phyloP scores from a whole-genome alignment of 2,329 filamentous ascomycete genomes.

The Talaromyces amestolkiae region DNA sequence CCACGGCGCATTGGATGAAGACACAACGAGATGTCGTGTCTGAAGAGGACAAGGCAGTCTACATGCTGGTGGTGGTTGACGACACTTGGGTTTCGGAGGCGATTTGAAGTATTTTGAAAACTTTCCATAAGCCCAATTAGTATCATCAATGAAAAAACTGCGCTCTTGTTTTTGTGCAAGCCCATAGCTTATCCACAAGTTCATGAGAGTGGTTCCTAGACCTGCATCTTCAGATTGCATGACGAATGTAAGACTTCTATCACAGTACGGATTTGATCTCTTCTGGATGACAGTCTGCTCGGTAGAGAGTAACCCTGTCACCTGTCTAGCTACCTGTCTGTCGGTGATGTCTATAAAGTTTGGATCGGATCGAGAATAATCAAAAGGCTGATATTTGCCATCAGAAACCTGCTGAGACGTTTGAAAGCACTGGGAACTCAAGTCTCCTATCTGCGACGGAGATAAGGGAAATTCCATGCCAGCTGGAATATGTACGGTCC shows the following conservation, averaged over 20 bases:
- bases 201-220: constrained; percentile 72
- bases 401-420: constrained; percentile 59
- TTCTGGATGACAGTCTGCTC: constrained; percentile 20
- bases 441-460: constrained; percentile 64
- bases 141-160: constrained; percentile 81
- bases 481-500: constrained; percentile 78
- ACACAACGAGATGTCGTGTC: constrained; percentile 72
- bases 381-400: constrained; percentile 44
- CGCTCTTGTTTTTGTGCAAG: constrained; percentile 71
- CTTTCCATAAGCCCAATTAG: constrained; percentile 75
- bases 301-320: constrained; percentile 27
- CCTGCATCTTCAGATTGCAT: constrained; percentile 73
- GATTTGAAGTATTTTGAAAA: constrained; percentile 70
- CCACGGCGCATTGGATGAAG: constrained; percentile 63
- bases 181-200: constrained; percentile 80
- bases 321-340: constrained; percentile 56
- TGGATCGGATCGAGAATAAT: constrained; percentile 62
- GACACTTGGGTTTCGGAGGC: constrained; percentile 64
- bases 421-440: constrained; percentile 66
- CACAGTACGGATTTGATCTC: constrained; percentile 52
- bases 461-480: constrained; percentile 65
- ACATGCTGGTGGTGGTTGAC: constrained; percentile 69
- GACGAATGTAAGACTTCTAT: constrained; percentile 71
- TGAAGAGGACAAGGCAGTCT: constrained; percentile 77
- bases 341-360: constrained; percentile 74